Evolutionary conservation across 805 yeast genomes (phyloP).

Genomic region (Saccharomycopsis selenospora): DNA sequence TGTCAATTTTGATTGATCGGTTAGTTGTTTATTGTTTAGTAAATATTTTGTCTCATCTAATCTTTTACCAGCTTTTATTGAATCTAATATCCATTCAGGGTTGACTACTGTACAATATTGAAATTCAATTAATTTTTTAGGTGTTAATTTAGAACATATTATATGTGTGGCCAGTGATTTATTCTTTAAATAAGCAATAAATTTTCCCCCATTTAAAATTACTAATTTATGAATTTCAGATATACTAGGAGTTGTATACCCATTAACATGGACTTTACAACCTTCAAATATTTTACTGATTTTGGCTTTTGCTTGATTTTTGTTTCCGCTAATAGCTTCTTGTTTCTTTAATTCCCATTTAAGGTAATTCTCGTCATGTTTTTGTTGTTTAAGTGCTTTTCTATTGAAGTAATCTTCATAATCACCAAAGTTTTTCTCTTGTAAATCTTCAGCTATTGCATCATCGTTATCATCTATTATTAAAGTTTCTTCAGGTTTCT

Average conservation of each 20-base stretch:
- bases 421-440: conserved; percentile 48
- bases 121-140: conserved; percentile 62
- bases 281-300: conserved; percentile 46
- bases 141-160: conserved; percentile 71
- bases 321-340: conserved; percentile 17
- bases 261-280: conserved; percentile 76
- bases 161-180: conserved; percentile 80
- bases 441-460: conserved; percentile 1
- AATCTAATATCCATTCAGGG: conserved; percentile 76
- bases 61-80: conserved; percentile 40
- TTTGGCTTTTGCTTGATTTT: neutral
- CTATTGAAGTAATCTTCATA: conserved; percentile 56
- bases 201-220: conserved; percentile 72
- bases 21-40: conserved; percentile 41
- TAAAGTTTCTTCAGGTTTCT: neutral
- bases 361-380: conserved; percentile 42
- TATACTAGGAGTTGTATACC: conserved; percentile 79
- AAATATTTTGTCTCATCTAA: conserved; percentile 69
- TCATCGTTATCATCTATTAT: neutral
- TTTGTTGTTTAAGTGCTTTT: conserved; percentile 57
- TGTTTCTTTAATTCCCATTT: conserved; percentile 41
- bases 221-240: conserved; percentile 63
- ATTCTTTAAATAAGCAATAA: conserved; percentile 57
- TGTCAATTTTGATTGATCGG: conserved; percentile 44
- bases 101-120: conserved; percentile 64